Evolutionary conservation across 2,329 filamentous ascomycete genomes (phyloP), one percentile per base, ranked within the genome.

Genomic region (Trichoderma afroharzianum): DNA sequence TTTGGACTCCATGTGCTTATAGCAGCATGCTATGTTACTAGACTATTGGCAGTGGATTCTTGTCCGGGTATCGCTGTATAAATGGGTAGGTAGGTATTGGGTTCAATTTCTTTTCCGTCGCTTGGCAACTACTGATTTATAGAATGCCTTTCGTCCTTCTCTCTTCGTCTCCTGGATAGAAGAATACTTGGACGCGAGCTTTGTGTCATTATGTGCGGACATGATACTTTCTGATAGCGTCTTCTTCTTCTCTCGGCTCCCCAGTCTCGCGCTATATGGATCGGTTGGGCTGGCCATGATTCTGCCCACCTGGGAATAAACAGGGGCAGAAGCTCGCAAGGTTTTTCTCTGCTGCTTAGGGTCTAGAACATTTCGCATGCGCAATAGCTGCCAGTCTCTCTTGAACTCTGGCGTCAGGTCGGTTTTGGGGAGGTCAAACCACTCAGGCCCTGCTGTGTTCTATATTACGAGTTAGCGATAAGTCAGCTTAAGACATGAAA

Each of bases 281-380:
- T 98, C 95, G 1, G 94, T 95, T 1, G 94, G 91, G 1, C 95
- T 95, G 77, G 97, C 92, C 70, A 98, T 88, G 72, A 99, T 89
- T 6, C 93, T 95, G 71, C 95, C 96, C 32, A 97, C 89, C 77
- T 97, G 93, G 24, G 93, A 97, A 79, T 92, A 98, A 73, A 94
- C 90, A 1, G 96, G 96, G 11, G 79, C 76, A 50, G 73, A 78
- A 72, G 88, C 86, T 79, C 92, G 94, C 70, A 89, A 87, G 66
- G 95, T 91, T 81, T 98, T 98, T 80, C 95, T 97, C 85, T 97
- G 97, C 78, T 95, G 92, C 80, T 98, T 95, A 1, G 94, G 91
- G 75, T 98, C 95, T 26, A 98, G 86, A 24, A 97, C 91, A 70
- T 91, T 91, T 80, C 96, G 90, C 92, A 98, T 95, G 75, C 93